Percentiles rank a stretch among this genome's conserved stretches.
Conservation (phyloP, 177 flowering plant species). For the Vitis hybrid region DNA sequence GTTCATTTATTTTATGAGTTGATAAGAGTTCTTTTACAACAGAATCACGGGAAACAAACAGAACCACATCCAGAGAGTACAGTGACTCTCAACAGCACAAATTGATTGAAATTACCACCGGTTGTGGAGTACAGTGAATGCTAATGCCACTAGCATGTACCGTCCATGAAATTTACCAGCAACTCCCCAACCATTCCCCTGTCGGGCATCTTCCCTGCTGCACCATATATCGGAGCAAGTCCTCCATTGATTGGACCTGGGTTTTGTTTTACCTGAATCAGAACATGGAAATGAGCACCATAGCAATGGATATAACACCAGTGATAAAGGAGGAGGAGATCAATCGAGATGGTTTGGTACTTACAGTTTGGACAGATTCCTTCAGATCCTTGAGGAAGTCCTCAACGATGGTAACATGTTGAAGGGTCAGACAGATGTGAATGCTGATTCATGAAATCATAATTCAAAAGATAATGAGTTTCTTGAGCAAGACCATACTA, state of each 20-base stretch:
- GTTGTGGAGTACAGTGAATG: background rate
- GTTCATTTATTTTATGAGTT: too few species aligned
- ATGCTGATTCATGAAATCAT: conserved; percentile 51
- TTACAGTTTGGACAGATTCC: conserved; percentile 78
- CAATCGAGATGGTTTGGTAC: conserved; percentile 12
- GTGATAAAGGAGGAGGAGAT: background rate
- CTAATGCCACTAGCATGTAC: conserved; percentile 48
- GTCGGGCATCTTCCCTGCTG: conserved; percentile 93
- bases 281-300: background rate
- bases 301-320: too few species aligned
- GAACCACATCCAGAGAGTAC: too few species aligned
- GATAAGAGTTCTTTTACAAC: too few species aligned
- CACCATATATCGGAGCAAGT: conserved; percentile 94
- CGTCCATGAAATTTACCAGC: conserved; percentile 78
- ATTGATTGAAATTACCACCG: background rate
- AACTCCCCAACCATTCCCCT: conserved; percentile 79
- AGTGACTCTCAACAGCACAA: too few species aligned
- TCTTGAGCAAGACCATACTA: background rate
- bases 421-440: conserved; percentile 93
- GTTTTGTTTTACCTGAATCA: conserved; percentile 70
- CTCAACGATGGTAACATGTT: conserved; percentile 70
- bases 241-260: conserved; percentile 95
- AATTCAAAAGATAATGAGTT: background rate
- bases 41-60: too few species aligned
- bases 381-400: conserved; percentile 70